Evolutionary conservation across 805 yeast genomes (phyloP), one percentile per base, ranked within the genome.

Genomic region (Lipomyces sp.): DNA sequence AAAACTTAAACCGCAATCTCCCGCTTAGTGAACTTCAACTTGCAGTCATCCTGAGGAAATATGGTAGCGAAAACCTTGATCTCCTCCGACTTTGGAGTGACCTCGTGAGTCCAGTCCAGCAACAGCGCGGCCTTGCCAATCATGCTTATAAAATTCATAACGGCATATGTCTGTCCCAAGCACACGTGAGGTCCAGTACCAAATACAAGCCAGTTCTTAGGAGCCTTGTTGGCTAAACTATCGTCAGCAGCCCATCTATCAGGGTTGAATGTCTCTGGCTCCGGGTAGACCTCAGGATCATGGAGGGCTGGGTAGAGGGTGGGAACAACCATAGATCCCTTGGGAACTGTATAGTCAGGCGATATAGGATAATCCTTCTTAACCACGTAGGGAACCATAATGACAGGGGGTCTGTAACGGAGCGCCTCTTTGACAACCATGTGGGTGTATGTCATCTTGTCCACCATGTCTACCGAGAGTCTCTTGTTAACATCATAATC

Each of bases 161-260:
- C 84, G 67, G 95, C 99, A 76, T 95, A 95, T 68, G 87, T 90
- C 82, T 92, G 96, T 72, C 99, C 99, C 69, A 95, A 81, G 81
- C 99, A 95, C 64, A 90, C 92, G 77, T 95, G 99, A 11, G 98
- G 94, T 64, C 99, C 99, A 57, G 96, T 87, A 70, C 99, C 99
- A 74, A 95, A 95, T 10, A 94, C 98, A 71, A 95, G 85, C 97
- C 97, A 95, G 82, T 93, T 93, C 78, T 90, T 89, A 45, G 73
- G 60, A 30, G 53, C 53, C 77, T 87, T 88, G 80, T 85, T 86
- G 75, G 83, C 85, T 24, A 94, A 96, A 59, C 86, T 80, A 6
- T 95, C 84, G 61, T 92, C 93, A 11, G 80, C 78, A 33, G 76
- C 83, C 98, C 98, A 95, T 82, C 99, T 89, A 76, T 95, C 99